These are phyloP conservation scores for Candida nonsorbophila DNA, from an alignment of 805 yeast genomes.

Conservation along the genomic window DNA sequence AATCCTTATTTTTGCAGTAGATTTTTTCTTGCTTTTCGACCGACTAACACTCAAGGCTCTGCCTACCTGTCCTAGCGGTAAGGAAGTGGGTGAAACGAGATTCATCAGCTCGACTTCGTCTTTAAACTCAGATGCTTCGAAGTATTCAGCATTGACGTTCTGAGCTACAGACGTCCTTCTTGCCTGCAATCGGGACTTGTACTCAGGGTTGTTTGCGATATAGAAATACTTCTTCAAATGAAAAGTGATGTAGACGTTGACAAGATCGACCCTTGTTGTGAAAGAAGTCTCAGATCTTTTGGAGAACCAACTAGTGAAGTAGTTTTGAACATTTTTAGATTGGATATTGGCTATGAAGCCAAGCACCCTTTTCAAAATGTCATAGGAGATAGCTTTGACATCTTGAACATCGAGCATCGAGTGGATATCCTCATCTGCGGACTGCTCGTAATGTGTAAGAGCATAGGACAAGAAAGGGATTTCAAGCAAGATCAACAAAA, in stretches of 20 bases:
- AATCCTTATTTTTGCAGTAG: slow-evolving; percentile 35
- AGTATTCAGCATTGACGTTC: slow-evolving; percentile 13
- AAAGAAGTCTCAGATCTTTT: slow-evolving; percentile 40
- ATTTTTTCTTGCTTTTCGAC: slow-evolving; percentile 9
- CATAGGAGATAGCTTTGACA: slow-evolving; percentile 55
- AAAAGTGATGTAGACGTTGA: slow-evolving; percentile 75
- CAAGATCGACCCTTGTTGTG: slow-evolving; percentile 51
- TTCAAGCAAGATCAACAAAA: slow-evolving; percentile 64
- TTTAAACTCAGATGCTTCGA: slow-evolving; percentile 16
- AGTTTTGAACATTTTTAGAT: slow-evolving; percentile 27
- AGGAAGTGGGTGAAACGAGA: slow-evolving; percentile 4
- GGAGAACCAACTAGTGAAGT: slow-evolving; percentile 54
- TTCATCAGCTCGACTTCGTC: slow-evolving; percentile 11
- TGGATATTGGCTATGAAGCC: slow-evolving; percentile 60
- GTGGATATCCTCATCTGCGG: slow-evolving; percentile 8
- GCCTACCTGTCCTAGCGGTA: slow-evolving; percentile 5
- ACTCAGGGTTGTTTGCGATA: slow-evolving; percentile 23
- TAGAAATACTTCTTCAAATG: slow-evolving; percentile 56
- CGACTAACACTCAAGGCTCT: slow-evolving; percentile 6
- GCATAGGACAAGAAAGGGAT: slow-evolving; percentile 58
- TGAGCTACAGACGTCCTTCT: slow-evolving; percentile 1
- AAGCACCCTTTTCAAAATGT: slow-evolving; percentile 59
- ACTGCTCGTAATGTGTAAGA: slow-evolving; percentile 24
- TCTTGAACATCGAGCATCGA: slow-evolving; percentile 42
- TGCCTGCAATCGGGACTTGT: background rate